Evolutionary conservation across 441 rosid species (phyloP).

Genomic region (Geranium incanum): DNA sequence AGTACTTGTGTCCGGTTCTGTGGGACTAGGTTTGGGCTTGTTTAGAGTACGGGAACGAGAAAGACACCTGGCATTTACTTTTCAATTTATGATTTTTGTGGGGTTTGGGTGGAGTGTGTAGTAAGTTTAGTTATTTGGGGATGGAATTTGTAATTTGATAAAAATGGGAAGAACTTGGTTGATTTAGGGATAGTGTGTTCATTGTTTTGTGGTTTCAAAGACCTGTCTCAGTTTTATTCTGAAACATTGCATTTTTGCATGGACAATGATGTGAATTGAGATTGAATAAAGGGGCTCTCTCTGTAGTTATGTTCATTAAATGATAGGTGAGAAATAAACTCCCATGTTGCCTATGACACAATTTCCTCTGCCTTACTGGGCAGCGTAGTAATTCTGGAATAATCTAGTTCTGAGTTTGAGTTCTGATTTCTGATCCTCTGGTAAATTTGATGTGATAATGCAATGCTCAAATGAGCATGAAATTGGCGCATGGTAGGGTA

Average conservation of each 20-base stretch:
- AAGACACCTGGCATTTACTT: neutral
- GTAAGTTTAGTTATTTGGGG: slow-evolving; percentile 2
- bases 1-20: slow-evolving; percentile 16
- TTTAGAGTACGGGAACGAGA: neutral
- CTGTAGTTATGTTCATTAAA: neutral
- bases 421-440: neutral
- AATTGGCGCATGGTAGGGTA: neutral
- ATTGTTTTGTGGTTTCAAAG: neutral
- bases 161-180: slow-evolving; percentile 14
- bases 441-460: neutral
- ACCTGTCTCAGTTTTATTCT: neutral
- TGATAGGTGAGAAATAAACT: neutral
- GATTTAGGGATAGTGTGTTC: slow-evolving; percentile 27
- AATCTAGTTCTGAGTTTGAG: neutral
- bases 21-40: slow-evolving; percentile 1
- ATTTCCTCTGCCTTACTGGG: neutral
- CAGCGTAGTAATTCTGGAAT: neutral
- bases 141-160: neutral
- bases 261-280: neutral
- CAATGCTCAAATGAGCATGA: neutral
- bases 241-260: neutral
- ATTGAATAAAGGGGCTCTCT: neutral
- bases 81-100: neutral
- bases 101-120: neutral
- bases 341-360: slow-evolving; percentile 6